These are phyloP conservation scores for Ogataea pini DNA, from an alignment of 805 yeast species.

Conservation along the genomic window DNA sequence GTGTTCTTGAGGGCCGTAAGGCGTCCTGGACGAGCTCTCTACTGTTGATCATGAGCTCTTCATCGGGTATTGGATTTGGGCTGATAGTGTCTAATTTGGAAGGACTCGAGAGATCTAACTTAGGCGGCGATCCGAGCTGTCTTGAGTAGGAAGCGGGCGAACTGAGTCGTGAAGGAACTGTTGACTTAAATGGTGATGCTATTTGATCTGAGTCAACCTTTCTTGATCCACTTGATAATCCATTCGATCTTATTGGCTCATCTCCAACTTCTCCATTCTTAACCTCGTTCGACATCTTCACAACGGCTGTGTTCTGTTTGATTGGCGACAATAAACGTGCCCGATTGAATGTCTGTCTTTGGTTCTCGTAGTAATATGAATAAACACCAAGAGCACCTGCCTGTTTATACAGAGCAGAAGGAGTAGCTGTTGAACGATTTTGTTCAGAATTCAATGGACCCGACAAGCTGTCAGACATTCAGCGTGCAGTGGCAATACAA, in stretches of 20 bases:
- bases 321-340: constrained; percentile 22
- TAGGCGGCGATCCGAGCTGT: background rate
- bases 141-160: constrained; percentile 19
- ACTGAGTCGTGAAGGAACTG: constrained; percentile 15
- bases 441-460: background rate
- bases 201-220: no score
- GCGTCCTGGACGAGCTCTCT: constrained; percentile 21
- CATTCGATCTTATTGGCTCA: background rate
- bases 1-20: constrained; percentile 5
- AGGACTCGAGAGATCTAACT: background rate
- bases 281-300: no score
- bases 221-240: background rate
- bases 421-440: background rate
- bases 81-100: constrained; percentile 20
- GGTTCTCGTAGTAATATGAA: constrained; percentile 26
- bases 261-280: no score
- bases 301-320: background rate
- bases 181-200: constrained; percentile 2
- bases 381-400: constrained; percentile 35
- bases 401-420: constrained; percentile 23
- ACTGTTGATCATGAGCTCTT: constrained; percentile 16
- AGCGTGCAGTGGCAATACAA: background rate
- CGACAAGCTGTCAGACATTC: background rate
- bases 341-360: constrained; percentile 16
- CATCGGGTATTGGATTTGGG: constrained; percentile 22